Evolutionary conservation across 139 green algal genomes (phyloP), one percentile per base, ranked within the genome.

Genomic region (Raphidocelis subcapitata): DNA sequence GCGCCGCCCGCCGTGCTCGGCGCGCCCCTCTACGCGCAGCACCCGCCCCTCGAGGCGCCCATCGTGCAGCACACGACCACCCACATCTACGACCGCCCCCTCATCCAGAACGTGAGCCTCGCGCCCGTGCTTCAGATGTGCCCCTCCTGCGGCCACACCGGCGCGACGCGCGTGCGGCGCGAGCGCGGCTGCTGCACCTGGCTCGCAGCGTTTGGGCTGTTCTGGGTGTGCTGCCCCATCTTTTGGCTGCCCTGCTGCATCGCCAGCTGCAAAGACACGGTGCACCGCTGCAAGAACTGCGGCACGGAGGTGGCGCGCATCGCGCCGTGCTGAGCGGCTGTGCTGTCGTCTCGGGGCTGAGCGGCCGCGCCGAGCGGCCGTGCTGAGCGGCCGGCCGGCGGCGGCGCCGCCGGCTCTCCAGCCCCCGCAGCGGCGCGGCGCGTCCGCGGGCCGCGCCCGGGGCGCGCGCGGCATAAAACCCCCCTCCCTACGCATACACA

Each of bases 211-310:
- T 54, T 70, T 37, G 70, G 32, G 14, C 33, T 70, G 18, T 77
- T 44, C 47, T 77, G 70, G 69, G 12, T 76, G 24, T 77, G 44
- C 60, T 77, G 70, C 49, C 70, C 70, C 1, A 12, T 77, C 29
- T 77, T 69, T 60, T 77, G 70, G 60, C 31, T 77, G 61, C 70
- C 70, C 8, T 77, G 61, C 61, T 77, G 70, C 70, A 16, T 77
- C 32, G 70, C 69, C 26, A 69, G 69, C 46, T 33, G 61, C 61
- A 70, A 61, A 23, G 70, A 77, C 36, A 23, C 70, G 47, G 70
- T 77, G 23, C 70, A 77, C 70, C 35, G 70, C 23, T 77, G 70
- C 36, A 29, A 47, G 20, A 47, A 54, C 5, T 77, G 70, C 28
- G 32, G 62, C 15, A 64, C 35, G 26, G 70, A 77, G 61, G 14